phyloP scores from a whole-genome alignment of 2,329 filamentous ascomycete genomes.

The Apiospora aurea region DNA sequence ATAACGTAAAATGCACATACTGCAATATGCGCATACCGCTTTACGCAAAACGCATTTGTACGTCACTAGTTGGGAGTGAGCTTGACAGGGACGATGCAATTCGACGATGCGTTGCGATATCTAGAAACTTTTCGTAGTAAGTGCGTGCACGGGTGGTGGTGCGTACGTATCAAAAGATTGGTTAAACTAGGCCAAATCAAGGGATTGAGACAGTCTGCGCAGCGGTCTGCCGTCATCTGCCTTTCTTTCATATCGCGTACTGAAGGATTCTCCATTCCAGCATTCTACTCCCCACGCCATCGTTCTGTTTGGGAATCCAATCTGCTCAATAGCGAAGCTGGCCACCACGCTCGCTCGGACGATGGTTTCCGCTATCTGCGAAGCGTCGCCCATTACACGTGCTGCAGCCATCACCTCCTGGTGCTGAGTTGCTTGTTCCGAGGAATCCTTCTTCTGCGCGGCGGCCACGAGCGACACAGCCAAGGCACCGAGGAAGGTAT shows the following conservation, averaged over 20 bases:
- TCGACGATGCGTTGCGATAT: too few species aligned
- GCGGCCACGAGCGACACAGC: slow-evolving; percentile 34
- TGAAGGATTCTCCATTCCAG: not conserved
- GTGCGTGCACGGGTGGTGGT: too few species aligned
- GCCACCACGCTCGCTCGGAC: slow-evolving; percentile 42
- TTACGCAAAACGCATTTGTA: too few species aligned
- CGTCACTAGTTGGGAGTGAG: too few species aligned
- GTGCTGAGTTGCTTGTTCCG: not conserved
- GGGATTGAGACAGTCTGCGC: too few species aligned
- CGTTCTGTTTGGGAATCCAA: slow-evolving; percentile 36
- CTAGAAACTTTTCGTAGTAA: too few species aligned
- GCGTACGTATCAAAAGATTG: too few species aligned
- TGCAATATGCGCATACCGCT: too few species aligned
- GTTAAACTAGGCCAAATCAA: too few species aligned
- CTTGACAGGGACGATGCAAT: too few species aligned
- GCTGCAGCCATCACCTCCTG: not conserved
- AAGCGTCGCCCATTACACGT: not conserved
- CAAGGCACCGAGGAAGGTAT: slow-evolving; percentile 45
- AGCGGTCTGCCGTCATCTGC: too few species aligned
- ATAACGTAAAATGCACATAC: too few species aligned
- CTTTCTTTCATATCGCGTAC: not conserved
- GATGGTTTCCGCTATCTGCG: slow-evolving; percentile 30
- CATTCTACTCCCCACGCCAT: not conserved
- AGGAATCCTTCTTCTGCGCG: not conserved
- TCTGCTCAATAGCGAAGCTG: slow-evolving; percentile 43